Evolutionary conservation across 2,329 filamentous ascomycete species (phyloP).

Genomic region (Aspergillus tamarii): DNA sequence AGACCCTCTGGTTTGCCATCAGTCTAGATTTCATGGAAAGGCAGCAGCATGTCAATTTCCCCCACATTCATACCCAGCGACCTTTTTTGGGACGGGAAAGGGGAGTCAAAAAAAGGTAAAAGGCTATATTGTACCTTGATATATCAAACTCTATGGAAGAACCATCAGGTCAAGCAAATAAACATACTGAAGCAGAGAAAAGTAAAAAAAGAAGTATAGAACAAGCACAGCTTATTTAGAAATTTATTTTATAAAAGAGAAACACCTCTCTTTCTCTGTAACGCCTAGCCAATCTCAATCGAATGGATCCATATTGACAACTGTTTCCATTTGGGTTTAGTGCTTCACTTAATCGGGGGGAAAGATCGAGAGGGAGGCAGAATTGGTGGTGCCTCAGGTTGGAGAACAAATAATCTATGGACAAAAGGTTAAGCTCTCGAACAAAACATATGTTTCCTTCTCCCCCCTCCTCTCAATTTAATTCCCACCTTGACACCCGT

Average conservation of each 20-base stretch:
- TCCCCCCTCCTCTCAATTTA: background rate
- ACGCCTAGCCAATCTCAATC: background rate
- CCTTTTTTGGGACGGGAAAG: background rate
- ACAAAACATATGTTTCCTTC: background rate
- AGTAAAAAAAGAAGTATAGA: background rate
- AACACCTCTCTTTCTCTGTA: background rate
- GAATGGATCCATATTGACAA: background rate
- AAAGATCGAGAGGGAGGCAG: background rate
- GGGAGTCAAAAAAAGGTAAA: background rate
- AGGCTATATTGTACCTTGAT: background rate
- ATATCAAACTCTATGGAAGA: background rate
- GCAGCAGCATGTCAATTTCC: background rate
- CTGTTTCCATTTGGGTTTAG: background rate
- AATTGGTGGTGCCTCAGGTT: background rate
- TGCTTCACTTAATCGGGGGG: background rate
- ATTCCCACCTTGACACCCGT: slow-evolving; percentile 4
- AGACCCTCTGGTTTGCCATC: background rate
- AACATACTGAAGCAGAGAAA: background rate
- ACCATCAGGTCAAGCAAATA: background rate
- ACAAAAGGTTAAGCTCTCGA: background rate
- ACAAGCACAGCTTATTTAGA: background rate
- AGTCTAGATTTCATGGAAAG: slow-evolving; percentile 1
- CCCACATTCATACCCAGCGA: slow-evolving; percentile 3
- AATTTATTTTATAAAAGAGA: background rate
- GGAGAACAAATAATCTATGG: background rate